These are phyloP conservation scores for Xylaria venustula DNA, from an alignment of 495 filamentous ascomycete species.

Conservation along the genomic window DNA sequence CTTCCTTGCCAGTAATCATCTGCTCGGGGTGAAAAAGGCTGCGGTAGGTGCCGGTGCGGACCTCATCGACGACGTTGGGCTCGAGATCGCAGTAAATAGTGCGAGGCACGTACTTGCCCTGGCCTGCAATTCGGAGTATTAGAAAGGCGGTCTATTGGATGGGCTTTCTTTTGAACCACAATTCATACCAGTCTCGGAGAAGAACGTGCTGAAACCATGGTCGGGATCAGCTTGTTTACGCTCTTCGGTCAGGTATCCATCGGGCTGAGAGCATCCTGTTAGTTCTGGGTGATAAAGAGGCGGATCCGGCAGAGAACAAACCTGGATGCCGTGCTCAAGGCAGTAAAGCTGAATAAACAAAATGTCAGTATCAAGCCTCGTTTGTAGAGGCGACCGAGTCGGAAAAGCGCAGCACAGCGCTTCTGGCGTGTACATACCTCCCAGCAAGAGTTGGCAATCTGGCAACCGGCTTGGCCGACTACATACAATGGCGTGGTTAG, in stretches of 20 bases:
- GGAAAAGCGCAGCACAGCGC: background rate
- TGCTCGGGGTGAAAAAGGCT: constrained; percentile 96
- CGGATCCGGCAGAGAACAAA: constrained; percentile 44
- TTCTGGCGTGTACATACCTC: constrained; percentile 67
- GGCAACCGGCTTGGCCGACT: constrained; percentile 99
- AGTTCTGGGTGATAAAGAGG: constrained; percentile 23
- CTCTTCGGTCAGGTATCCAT: constrained; percentile 98
- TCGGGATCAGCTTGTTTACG: constrained; percentile 89
- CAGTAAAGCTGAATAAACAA: constrained; percentile 79
- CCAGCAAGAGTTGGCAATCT: constrained; percentile 99
- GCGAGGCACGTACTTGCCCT: constrained; percentile 98
- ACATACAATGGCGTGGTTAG: constrained; percentile 43
- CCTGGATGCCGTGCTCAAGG: constrained; percentile 99
- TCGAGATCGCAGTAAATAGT: constrained; percentile 99
- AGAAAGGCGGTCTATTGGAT: constrained; percentile 17
- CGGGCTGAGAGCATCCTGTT: constrained; percentile 64
- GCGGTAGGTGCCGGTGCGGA: constrained; percentile 95
- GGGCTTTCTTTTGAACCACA: background rate
- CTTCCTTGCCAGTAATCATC: constrained; percentile 99
- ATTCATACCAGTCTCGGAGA: constrained; percentile 94
- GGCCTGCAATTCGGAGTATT: constrained; percentile 56
- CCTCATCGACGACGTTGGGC: constrained; percentile 99
- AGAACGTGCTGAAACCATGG: constrained; percentile 99
- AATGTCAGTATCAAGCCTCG: constrained; percentile 21
- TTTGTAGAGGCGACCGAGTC: background rate